phyloP scores from a whole-genome alignment of 768 basidiomycete genomes.

The Dacryopinax primogenitus region DNA sequence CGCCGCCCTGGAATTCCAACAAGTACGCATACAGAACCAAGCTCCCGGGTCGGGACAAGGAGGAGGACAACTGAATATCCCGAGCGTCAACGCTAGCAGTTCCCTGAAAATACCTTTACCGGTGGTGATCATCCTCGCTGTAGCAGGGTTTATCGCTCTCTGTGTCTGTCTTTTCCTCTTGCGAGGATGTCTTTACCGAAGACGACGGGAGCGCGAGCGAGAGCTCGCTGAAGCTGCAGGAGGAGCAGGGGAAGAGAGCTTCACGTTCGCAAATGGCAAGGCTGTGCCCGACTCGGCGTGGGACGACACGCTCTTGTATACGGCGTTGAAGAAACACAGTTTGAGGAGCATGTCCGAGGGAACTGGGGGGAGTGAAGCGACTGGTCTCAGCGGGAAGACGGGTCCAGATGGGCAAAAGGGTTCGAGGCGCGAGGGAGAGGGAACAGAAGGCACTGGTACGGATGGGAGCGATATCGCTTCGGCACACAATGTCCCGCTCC shows the following conservation, averaged over 20 bases:
- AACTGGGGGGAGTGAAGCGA: no score
- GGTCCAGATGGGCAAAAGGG: no score
- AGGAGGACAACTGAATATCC: neutral
- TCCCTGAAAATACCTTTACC: constrained; percentile 39
- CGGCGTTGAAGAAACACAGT: neutral
- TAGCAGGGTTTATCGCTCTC: constrained; percentile 46
- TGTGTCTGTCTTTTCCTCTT: neutral
- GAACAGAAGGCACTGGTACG: neutral
- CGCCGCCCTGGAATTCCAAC: constrained; percentile 56
- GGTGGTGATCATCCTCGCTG: constrained; percentile 46
- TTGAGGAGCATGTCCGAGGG: neutral
- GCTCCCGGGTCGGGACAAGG: no score
- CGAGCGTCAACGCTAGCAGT: constrained; percentile 22
- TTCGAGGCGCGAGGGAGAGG: neutral
- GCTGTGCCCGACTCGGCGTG: neutral
- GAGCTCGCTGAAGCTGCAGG: neutral
- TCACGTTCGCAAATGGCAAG: neutral
- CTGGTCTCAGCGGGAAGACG: no score
- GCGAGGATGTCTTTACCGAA: neutral
- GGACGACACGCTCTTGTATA: neutral
- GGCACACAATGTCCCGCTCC: neutral
- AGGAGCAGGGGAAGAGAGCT: neutral
- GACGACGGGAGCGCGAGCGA: neutral
- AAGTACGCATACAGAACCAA: constrained; percentile 52
- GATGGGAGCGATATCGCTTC: neutral